Evolutionary conservation across 352 stramenopile species (phyloP).

Genomic region (Globisporangium polare): DNA sequence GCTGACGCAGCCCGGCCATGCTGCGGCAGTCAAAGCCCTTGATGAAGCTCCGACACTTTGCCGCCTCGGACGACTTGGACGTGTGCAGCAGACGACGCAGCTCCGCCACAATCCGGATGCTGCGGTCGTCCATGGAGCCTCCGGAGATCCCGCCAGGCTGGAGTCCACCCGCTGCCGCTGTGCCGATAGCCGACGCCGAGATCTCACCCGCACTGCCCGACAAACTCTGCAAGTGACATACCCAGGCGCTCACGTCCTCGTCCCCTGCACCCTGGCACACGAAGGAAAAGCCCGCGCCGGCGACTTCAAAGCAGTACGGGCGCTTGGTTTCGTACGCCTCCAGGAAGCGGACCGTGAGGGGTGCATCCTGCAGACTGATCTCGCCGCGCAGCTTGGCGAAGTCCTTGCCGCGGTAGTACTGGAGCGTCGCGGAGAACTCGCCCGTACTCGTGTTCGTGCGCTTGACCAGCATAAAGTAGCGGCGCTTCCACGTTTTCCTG

Average conservation of each 20-base stretch:
- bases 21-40: slow-evolving; percentile 50
- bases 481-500: slow-evolving; percentile 84
- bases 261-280: slow-evolving; percentile 78
- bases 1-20: slow-evolving; percentile 36
- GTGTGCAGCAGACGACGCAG: slow-evolving; percentile 72
- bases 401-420: slow-evolving; percentile 86
- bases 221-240: slow-evolving; percentile 76
- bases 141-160: slow-evolving; percentile 24
- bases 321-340: slow-evolving; percentile 77
- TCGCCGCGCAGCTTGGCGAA: slow-evolving; percentile 78
- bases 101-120: slow-evolving; percentile 82
- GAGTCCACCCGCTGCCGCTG: slow-evolving; percentile 28
- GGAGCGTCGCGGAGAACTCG: slow-evolving; percentile 66
- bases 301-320: slow-evolving; percentile 83
- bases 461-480: slow-evolving; percentile 86
- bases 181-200: slow-evolving; percentile 30
- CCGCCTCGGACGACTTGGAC: slow-evolving; percentile 66
- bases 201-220: slow-evolving; percentile 40
- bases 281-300: slow-evolving; percentile 62
- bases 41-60: slow-evolving; percentile 67
- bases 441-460: slow-evolving; percentile 61
- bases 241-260: slow-evolving; percentile 84
- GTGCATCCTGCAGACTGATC: slow-evolving; percentile 67
- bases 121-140: slow-evolving; percentile 53
- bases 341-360: slow-evolving; percentile 68